phyloP scores from a whole-genome alignment of 176 grass and related monocot species.

The Paspalum vaginatum region DNA sequence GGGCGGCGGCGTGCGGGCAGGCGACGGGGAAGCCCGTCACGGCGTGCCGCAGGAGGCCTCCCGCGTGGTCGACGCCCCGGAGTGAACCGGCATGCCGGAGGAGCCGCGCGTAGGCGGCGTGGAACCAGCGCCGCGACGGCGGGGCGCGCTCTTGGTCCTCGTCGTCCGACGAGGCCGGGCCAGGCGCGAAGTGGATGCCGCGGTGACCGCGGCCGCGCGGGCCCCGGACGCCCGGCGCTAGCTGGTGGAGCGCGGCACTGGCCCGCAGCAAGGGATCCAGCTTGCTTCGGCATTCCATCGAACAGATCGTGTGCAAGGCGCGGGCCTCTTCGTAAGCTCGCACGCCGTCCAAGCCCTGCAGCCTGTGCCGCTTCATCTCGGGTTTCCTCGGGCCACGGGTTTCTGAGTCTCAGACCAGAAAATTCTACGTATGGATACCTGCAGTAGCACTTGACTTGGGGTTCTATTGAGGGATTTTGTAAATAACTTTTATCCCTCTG shows the following conservation, averaged over 20 bases:
- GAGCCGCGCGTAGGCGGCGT: constrained; percentile 63
- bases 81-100: constrained; percentile 59
- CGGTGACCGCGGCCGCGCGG: background rate
- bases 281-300: constrained; percentile 50
- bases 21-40: constrained; percentile 34
- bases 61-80: constrained; percentile 40
- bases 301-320: constrained; percentile 32
- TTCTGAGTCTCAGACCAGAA: no score
- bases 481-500: no score
- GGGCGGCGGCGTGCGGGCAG: constrained; percentile 36
- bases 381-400: no score
- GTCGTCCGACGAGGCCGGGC: constrained; percentile 1
- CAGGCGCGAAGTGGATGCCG: constrained; percentile 41
- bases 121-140: constrained; percentile 58
- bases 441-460: no score
- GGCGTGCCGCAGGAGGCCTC: constrained; percentile 37
- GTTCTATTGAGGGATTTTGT: no score
- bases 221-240: background rate
- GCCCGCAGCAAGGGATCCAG: background rate
- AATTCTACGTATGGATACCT: no score
- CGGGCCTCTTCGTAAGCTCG: background rate
- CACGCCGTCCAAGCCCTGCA: no score
- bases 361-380: no score
- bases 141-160: constrained; percentile 33
- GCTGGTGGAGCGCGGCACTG: background rate